A percentile compares a stretch with the other conserved stretches of the same genome.
Conservation (phyloP, 1,139 yeast species). For the Suhomyces terraborum region DNA sequence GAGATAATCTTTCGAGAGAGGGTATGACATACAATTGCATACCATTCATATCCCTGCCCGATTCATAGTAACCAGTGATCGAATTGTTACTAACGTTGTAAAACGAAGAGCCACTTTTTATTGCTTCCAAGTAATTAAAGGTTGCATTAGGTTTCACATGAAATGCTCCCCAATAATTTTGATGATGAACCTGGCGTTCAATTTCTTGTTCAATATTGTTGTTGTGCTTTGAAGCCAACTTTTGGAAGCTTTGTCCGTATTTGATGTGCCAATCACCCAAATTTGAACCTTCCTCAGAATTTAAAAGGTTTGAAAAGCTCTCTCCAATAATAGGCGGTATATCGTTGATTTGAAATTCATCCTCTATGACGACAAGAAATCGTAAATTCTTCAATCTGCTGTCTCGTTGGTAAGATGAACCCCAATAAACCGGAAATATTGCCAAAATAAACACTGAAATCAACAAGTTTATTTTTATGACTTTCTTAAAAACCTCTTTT, state of each 20-base stretch:
- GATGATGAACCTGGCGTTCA: slow-evolving; percentile 42
- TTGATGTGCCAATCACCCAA: slow-evolving; percentile 27
- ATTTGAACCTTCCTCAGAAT: slow-evolving; percentile 21
- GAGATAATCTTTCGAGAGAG: slow-evolving; percentile 21
- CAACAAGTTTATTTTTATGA: slow-evolving; percentile 18
- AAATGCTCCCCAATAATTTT: slow-evolving; percentile 47
- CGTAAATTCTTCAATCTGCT: slow-evolving; percentile 33
- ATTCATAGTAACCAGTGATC: slow-evolving; percentile 35
- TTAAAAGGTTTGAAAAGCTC: slow-evolving; percentile 22
- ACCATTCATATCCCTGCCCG: slow-evolving; percentile 42
- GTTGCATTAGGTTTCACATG: slow-evolving; percentile 38
- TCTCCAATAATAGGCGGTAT: slow-evolving; percentile 38
- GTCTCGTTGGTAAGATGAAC: slow-evolving; percentile 37
- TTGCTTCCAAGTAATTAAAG: slow-evolving; percentile 30
- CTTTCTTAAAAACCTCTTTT: slow-evolving; percentile 18
- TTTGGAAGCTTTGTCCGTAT: slow-evolving; percentile 18
- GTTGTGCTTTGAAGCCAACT: slow-evolving; percentile 21
- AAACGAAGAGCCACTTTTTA: slow-evolving; percentile 26
- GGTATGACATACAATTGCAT: slow-evolving; percentile 34
- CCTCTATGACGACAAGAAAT: slow-evolving; percentile 46
- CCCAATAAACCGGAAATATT: slow-evolving; percentile 47
- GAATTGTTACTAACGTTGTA: slow-evolving; percentile 32
- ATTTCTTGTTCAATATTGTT: slow-evolving; percentile 31
- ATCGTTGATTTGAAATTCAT: slow-evolving; percentile 30
- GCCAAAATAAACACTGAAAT: slow-evolving; percentile 35